Percentiles rank a stretch among this genome's conserved stretches.
These are phyloP conservation scores for Gossypium australe DNA, from an alignment of 345 rosid species.

Conservation along the genomic window DNA sequence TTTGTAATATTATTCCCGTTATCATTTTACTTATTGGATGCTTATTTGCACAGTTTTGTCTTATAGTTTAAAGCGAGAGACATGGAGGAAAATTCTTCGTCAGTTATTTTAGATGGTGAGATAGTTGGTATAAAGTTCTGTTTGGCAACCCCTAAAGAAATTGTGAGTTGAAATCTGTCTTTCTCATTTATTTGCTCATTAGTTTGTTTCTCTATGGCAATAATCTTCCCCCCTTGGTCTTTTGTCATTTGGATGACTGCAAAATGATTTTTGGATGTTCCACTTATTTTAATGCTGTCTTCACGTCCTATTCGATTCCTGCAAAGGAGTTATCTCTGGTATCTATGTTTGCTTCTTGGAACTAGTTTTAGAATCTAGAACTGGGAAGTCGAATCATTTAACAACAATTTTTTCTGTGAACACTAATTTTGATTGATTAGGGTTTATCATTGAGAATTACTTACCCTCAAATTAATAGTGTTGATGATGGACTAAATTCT, in stretches of 20 bases:
- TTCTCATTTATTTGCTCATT: not conserved
- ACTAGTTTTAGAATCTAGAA: not conserved
- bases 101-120: conserved; percentile 51
- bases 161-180: conserved; percentile 46
- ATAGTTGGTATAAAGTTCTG: conserved; percentile 62
- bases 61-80: conserved; percentile 6
- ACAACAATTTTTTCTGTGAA: not conserved
- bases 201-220: not conserved
- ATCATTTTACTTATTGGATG: not conserved
- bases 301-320: not conserved
- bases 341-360: not conserved
- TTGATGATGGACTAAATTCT: conserved; percentile 7
- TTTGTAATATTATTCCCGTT: not conserved
- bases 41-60: conserved; percentile 12
- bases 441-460: not conserved
- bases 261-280: not conserved
- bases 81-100: conserved; percentile 52
- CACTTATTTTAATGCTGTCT: not conserved
- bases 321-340: not conserved
- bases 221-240: not conserved
- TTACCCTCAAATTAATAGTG: not conserved
- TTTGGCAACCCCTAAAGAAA: conserved; percentile 62
- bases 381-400: not conserved
- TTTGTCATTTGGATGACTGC: not conserved
- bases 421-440: not conserved